These are phyloP conservation scores for Mortierella sp. DNA, from an alignment of 371 early-diverging fungal genomes.

Conservation along the genomic window DNA sequence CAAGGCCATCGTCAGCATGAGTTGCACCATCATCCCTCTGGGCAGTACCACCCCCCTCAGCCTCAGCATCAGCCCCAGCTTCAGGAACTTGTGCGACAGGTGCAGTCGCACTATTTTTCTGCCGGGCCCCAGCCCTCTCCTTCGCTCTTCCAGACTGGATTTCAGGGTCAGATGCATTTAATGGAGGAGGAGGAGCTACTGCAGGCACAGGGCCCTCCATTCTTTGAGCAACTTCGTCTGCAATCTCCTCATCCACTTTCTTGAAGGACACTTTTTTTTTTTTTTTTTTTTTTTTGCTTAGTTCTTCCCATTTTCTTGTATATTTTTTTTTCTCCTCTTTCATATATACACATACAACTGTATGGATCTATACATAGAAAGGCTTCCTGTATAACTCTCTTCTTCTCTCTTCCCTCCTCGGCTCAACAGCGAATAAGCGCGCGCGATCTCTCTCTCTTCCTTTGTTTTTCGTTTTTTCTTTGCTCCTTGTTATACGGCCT, in stretches of 20 bases:
- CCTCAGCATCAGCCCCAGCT: constrained; percentile 13
- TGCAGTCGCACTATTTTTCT: constrained; percentile 23
- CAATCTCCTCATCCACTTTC: background rate
- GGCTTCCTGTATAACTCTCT: background rate
- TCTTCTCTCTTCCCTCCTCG: no score
- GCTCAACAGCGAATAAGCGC: no score
- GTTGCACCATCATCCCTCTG: constrained; percentile 4
- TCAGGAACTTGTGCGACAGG: constrained; percentile 9
- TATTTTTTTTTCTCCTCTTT: background rate
- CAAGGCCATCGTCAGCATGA: constrained; percentile 8
- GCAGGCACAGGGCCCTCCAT: background rate
- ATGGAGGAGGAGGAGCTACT: background rate
- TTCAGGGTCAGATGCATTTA: background rate
- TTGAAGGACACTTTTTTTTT: background rate
- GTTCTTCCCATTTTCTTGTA: background rate
- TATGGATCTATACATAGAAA: no score
- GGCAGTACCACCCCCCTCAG: constrained; percentile 19
- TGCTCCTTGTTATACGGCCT: no score
- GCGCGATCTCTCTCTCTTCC: no score
- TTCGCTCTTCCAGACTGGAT: no score
- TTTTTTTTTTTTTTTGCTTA: no score
- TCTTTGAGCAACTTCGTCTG: constrained; percentile 1
- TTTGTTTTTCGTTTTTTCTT: no score
- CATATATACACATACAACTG: no score
- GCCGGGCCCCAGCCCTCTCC: no score